A percentile compares a stretch with the other conserved stretches of the same genome.
Conservation (phyloP, 306 rosid genomes). For the Senna siamea region DNA sequence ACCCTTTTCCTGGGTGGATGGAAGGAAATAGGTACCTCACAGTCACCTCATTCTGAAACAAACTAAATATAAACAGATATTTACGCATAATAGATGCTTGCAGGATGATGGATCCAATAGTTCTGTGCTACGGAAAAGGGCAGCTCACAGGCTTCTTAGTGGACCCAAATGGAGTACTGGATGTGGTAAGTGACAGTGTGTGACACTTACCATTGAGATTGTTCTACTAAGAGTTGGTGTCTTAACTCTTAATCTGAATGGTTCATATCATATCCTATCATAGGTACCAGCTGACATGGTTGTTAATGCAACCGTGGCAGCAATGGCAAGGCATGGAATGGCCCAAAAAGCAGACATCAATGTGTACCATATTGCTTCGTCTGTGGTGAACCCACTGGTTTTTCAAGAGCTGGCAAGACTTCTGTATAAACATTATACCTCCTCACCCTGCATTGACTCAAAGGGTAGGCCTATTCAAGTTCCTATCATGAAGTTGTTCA, state of each 20-base stretch:
- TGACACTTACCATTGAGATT: constrained; percentile 6
- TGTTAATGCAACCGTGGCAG: constrained; percentile 88
- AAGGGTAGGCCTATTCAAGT: constrained; percentile 82
- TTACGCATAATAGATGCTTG: neutral
- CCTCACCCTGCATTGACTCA: constrained; percentile 72
- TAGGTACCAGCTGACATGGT: constrained; percentile 99
- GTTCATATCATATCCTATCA: too few species aligned
- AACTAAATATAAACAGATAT: too few species aligned
- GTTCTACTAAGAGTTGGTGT: too few species aligned
- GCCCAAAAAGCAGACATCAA: constrained; percentile 63
- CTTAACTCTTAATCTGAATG: too few species aligned
- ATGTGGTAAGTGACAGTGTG: constrained; percentile 78
- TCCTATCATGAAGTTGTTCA: constrained; percentile 78
- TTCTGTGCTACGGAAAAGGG: constrained; percentile 92
- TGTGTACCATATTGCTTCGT: constrained; percentile 89
- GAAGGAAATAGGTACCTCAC: constrained; percentile 82
- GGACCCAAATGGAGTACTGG: constrained; percentile 87
- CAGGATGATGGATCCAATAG: constrained; percentile 98
- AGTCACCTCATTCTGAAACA: too few species aligned
- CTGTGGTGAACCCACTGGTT: constrained; percentile 56
- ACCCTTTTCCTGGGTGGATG: constrained; percentile 99
- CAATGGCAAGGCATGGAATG: constrained; percentile 83
- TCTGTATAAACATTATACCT: constrained; percentile 69
- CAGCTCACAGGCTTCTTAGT: constrained; percentile 87
- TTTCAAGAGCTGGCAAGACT: constrained; percentile 34